Percentiles rank a stretch among this genome's conserved stretches.
phyloP scores from a whole-genome alignment of 495 filamentous ascomycete genomes.

The Glutinoglossum americanum region DNA sequence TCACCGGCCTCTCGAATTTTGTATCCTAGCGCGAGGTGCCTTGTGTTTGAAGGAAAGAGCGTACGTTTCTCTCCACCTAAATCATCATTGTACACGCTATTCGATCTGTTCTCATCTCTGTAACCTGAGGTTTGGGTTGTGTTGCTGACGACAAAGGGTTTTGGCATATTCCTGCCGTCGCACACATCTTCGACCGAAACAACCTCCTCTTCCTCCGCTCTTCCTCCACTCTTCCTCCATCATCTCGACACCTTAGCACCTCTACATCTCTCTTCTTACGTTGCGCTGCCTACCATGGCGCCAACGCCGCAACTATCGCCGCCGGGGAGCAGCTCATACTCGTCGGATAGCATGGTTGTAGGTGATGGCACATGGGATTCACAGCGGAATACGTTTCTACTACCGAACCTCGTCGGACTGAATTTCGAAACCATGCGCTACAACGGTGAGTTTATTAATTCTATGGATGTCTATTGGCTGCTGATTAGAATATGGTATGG shows the following conservation, averaged over 20 bases:
- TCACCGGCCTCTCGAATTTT: too few species aligned
- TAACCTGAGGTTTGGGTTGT: not conserved
- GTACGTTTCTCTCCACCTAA: not conserved
- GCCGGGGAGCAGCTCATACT: constrained; percentile 63
- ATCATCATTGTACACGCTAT: not conserved
- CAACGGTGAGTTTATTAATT: constrained; percentile 43
- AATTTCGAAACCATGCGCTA: constrained; percentile 92
- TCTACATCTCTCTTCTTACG: not conserved
- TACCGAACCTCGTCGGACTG: constrained; percentile 67
- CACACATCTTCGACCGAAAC: not conserved
- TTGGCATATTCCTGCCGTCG: not conserved
- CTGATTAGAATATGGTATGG: not conserved
- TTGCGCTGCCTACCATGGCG: not conserved
- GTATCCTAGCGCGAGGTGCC: too few species aligned
- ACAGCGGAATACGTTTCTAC: constrained; percentile 60
- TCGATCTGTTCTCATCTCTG: not conserved
- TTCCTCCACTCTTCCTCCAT: not conserved
- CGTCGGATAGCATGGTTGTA: constrained; percentile 61
- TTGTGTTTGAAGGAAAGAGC: too few species aligned
- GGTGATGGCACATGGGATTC: constrained; percentile 88
- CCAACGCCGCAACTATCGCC: constrained; percentile 29
- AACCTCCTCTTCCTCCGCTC: not conserved
- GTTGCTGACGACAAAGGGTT: not conserved
- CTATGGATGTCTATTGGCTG: not conserved
- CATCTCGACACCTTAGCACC: not conserved